A percentile compares a stretch with the other conserved stretches of the same genome.
These are phyloP conservation scores for Aspergillus transmontanensis DNA, from an alignment of 2,329 filamentous ascomycete species.

Conservation along the genomic window DNA sequence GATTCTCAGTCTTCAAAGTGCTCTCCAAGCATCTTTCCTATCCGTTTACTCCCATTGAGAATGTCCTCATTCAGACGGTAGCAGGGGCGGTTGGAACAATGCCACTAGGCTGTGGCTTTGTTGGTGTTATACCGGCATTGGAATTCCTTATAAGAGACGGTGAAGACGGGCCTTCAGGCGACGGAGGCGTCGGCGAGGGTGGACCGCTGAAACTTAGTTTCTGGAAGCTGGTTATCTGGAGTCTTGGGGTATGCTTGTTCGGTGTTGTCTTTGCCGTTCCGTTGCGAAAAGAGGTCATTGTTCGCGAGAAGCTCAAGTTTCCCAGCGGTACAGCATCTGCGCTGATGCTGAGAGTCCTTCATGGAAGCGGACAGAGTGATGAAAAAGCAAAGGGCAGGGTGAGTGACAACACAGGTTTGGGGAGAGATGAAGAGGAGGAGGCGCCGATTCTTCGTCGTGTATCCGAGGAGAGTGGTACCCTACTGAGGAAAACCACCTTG, in stretches of 20 bases:
- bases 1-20: constrained; percentile 89
- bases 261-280: constrained; percentile 96
- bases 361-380: constrained; percentile 61
- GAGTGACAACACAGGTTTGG: constrained; percentile 16
- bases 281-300: constrained; percentile 85
- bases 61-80: constrained; percentile 94
- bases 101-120: constrained; percentile 93
- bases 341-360: constrained; percentile 85
- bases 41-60: constrained; percentile 92
- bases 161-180: constrained; percentile 76
- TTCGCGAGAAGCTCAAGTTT: constrained; percentile 88
- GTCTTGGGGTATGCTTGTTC: constrained; percentile 90
- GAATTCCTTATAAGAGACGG: constrained; percentile 78
- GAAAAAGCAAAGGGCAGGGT: constrained; percentile 34
- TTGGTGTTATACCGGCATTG: constrained; percentile 90
- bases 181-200: constrained; percentile 71
- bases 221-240: constrained; percentile 84
- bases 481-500: constrained; percentile 51
- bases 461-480: constrained; percentile 45
- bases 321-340: constrained; percentile 95
- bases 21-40: constrained; percentile 71
- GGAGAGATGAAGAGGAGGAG: constrained; percentile 30
- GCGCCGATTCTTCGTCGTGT: constrained; percentile 37
- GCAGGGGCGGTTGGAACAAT: constrained; percentile 95
- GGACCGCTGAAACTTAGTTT: constrained; percentile 73